Evolutionary conservation across 495 filamentous ascomycete species (phyloP).

Genomic region (Penicillium soppii): DNA sequence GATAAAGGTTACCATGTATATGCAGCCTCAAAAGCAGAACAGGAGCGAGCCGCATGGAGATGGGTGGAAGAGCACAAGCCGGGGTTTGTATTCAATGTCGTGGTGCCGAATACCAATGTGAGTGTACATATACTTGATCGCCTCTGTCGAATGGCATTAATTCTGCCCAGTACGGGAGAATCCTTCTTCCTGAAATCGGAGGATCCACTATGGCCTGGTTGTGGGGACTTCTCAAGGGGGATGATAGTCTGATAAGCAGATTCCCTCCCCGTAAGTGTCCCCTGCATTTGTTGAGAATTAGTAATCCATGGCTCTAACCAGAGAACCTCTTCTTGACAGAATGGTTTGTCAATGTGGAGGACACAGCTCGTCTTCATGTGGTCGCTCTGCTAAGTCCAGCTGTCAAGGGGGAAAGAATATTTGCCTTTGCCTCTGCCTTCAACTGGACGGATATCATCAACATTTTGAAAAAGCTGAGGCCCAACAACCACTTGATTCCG

Average conservation of each 20-base stretch:
- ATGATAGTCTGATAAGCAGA: slow-evolving; percentile 12
- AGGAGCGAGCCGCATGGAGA: slow-evolving; percentile 52
- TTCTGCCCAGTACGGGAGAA: too few species aligned
- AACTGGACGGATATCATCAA: slow-evolving; percentile 35
- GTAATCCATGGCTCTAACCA: not conserved
- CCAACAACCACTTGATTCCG: not conserved
- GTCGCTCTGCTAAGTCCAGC: slow-evolving; percentile 41
- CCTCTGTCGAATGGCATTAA: too few species aligned
- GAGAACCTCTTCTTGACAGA: too few species aligned
- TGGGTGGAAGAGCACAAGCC: slow-evolving; percentile 50
- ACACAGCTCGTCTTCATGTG: slow-evolving; percentile 49
- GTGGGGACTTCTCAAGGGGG: slow-evolving; percentile 24
- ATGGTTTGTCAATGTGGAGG: slow-evolving; percentile 46
- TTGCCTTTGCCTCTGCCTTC: slow-evolving; percentile 38
- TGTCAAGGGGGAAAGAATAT: slow-evolving; percentile 42
- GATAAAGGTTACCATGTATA: slow-evolving; percentile 26
- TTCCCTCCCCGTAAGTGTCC: slow-evolving; percentile 24
- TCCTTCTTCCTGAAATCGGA: slow-evolving; percentile 25
- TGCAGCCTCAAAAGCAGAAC: slow-evolving; percentile 50
- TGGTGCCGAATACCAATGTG: slow-evolving; percentile 47
- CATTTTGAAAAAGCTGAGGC: not conserved
- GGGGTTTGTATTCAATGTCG: slow-evolving; percentile 44
- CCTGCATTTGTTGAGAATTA: not conserved
- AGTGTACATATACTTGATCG: not conserved
- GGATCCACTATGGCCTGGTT: slow-evolving; percentile 25